Evolutionary conservation across 306 rosid species (phyloP).

Genomic region (Lotus japonicus): DNA sequence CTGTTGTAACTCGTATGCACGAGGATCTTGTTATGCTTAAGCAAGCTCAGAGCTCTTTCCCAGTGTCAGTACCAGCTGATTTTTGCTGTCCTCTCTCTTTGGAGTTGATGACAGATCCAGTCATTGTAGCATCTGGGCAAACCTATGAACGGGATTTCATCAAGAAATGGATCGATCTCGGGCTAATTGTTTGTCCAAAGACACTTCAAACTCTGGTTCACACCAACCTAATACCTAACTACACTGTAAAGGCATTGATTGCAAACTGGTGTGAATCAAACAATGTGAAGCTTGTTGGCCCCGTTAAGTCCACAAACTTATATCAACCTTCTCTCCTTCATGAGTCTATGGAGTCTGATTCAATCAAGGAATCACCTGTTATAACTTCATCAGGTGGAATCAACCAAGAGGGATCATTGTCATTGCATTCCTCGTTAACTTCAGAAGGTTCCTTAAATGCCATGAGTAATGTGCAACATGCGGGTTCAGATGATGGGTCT

Average conservation of each 20-base stretch:
- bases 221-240: slow-evolving; percentile 60
- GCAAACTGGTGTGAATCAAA: slow-evolving; percentile 75
- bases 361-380: slow-evolving; percentile 24
- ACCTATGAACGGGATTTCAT: slow-evolving; percentile 76
- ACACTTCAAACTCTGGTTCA: slow-evolving; percentile 70
- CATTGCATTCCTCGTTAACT: slow-evolving; percentile 35
- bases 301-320: slow-evolving; percentile 32
- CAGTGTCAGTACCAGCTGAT: slow-evolving; percentile 56
- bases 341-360: slow-evolving; percentile 36
- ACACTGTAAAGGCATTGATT: slow-evolving; percentile 63
- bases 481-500: slow-evolving; percentile 48
- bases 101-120: slow-evolving; percentile 88
- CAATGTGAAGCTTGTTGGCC: slow-evolving; percentile 63
- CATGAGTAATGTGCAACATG: slow-evolving; percentile 28
- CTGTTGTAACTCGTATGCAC: slow-evolving; percentile 42
- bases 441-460: slow-evolving; percentile 43
- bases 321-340: slow-evolving; percentile 40
- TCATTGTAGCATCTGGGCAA: slow-evolving; percentile 87
- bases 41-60: slow-evolving; percentile 51
- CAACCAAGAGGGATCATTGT: slow-evolving; percentile 34
- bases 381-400: slow-evolving; percentile 19
- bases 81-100: slow-evolving; percentile 91
- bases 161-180: slow-evolving; percentile 71
- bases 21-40: slow-evolving; percentile 41
- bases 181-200: slow-evolving; percentile 78